Evolutionary conservation across 139 green algal genomes (phyloP).

Genomic region (Gonium pectorale): DNA sequence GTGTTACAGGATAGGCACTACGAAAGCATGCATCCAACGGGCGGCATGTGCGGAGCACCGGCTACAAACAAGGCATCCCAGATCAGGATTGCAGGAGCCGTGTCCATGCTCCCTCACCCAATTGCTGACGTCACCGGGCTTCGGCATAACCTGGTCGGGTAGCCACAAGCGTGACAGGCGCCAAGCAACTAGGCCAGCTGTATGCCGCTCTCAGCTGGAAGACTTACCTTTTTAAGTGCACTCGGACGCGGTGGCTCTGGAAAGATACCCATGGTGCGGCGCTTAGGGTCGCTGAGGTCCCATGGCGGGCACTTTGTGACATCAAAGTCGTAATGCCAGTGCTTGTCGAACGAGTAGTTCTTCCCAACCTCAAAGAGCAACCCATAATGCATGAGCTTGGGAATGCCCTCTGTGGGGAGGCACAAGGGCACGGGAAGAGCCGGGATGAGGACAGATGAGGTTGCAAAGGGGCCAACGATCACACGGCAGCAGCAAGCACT

Average conservation of each 20-base stretch:
- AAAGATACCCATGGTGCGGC: conserved; percentile 66
- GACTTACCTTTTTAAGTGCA: conserved; percentile 49
- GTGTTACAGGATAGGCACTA: too few relatives aligned
- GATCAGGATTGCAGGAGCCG: too few relatives aligned
- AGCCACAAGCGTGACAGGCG: background rate
- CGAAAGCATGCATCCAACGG: too few relatives aligned
- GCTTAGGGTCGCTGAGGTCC: conserved; percentile 56
- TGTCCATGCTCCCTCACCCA: too few relatives aligned
- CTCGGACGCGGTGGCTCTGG: conserved; percentile 61
- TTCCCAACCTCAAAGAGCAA: conserved; percentile 69
- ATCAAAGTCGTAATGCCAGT: conserved; percentile 83
- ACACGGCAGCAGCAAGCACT: too few relatives aligned
- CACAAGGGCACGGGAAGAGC: too few relatives aligned
- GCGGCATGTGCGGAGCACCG: too few relatives aligned
- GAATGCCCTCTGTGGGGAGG: conserved; percentile 54
- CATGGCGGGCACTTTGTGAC: conserved; percentile 76
- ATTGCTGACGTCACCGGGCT: background rate
- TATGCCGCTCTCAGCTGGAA: background rate
- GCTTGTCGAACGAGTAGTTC: conserved; percentile 82
- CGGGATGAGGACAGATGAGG: too few relatives aligned
- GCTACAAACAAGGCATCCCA: too few relatives aligned
- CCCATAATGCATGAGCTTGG: conserved; percentile 92
- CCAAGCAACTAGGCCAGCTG: background rate
- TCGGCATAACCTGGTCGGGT: background rate
- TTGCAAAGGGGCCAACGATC: too few relatives aligned